These are phyloP conservation scores for Lenwebbia sp. DNA, from an alignment of 345 rosid genomes.

Conservation along the genomic window DNA sequence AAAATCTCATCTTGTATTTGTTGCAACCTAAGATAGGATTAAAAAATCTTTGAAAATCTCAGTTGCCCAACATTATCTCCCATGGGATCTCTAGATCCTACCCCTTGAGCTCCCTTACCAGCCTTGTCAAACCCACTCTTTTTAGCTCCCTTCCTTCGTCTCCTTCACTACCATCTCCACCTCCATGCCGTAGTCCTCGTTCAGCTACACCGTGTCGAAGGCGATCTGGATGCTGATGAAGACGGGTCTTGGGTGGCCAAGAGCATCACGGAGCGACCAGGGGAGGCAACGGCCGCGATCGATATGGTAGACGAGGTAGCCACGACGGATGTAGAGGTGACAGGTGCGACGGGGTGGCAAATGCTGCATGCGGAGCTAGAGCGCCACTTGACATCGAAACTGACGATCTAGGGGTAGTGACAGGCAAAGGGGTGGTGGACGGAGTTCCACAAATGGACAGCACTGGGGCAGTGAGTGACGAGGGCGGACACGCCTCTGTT, in stretches of 20 bases:
- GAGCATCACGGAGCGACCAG: not conserved
- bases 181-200: not conserved
- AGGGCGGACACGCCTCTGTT: not conserved
- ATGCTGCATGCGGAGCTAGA: not conserved
- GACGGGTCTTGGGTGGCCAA: not conserved
- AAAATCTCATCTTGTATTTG: too few species aligned
- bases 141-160: not conserved
- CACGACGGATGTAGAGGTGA: not conserved
- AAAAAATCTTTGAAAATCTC: not conserved
- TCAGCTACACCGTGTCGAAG: not conserved
- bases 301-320: not conserved
- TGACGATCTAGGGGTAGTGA: not conserved
- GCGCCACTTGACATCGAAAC: not conserved
- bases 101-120: not conserved
- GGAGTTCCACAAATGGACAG: not conserved
- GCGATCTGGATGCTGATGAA: not conserved
- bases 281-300: not conserved
- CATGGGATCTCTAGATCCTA: fast-evolving
- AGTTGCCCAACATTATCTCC: not conserved
- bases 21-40: not conserved
- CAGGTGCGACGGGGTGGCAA: not conserved
- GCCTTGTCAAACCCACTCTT: not conserved
- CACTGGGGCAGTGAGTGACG: not conserved
- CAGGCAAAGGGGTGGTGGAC: not conserved
- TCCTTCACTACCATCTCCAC: not conserved